Evolutionary conservation across 1,284 basidiomycete genomes (phyloP).

Genomic region (Exobasidium rhododendri): DNA sequence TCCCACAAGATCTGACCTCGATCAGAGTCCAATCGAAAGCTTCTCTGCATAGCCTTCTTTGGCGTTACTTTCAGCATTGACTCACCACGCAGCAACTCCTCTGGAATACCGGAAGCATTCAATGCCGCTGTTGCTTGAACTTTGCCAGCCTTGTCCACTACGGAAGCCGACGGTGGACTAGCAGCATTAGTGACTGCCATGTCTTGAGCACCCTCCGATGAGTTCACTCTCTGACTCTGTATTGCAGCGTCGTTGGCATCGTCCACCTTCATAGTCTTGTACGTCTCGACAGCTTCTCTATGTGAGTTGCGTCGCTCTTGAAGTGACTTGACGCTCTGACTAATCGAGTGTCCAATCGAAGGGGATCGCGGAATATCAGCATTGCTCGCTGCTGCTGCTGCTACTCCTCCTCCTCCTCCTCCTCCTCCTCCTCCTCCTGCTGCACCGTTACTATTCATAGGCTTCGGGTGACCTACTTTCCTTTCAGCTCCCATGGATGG

Average conservation of each 20-base stretch:
- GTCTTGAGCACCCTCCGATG: too few relatives aligned
- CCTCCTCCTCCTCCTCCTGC: not conserved
- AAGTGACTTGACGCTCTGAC: conserved; percentile 3
- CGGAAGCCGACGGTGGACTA: not conserved
- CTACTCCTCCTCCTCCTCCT: not conserved
- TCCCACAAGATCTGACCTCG: conserved; percentile 79
- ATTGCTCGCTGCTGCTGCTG: not conserved
- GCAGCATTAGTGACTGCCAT: not conserved
- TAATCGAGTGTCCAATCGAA: not conserved
- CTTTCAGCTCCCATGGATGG: not conserved
- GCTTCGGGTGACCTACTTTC: not conserved
- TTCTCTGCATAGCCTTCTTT: conserved; percentile 72
- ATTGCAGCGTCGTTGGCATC: not conserved
- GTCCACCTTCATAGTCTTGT: conserved; percentile 12
- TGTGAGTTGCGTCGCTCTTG: conserved; percentile 2
- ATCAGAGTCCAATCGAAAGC: conserved; percentile 74
- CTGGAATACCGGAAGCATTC: conserved; percentile 16
- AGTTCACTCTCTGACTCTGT: not conserved
- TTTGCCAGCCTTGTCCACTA: not conserved
- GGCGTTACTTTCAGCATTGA: conserved; percentile 82
- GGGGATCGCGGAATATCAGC: not conserved
- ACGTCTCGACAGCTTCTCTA: conserved; percentile 15
- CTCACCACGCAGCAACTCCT: conserved; percentile 34
- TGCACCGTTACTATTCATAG: not conserved
- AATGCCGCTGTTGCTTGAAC: not conserved